Conservation (phyloP, 2,329 filamentous ascomycete genomes). For the Thermothelomyces thermophilus region DNA sequence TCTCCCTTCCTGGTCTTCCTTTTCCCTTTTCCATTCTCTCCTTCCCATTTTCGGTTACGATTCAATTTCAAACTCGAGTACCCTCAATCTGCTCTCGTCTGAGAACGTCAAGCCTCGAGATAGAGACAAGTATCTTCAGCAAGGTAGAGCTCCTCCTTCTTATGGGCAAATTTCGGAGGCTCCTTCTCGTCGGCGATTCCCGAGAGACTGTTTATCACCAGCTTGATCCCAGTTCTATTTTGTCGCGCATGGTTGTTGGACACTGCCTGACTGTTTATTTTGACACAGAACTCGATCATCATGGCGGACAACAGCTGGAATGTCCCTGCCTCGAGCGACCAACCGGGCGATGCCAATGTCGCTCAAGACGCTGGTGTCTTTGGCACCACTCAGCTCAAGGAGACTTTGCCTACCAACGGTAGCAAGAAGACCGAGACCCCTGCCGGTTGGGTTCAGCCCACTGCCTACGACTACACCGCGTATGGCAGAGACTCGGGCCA, state of each 20-base stretch:
- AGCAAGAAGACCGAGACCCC: constrained; percentile 11
- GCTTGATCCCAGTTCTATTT: too few species aligned
- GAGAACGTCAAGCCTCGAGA: too few species aligned
- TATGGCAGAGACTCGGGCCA: constrained; percentile 19
- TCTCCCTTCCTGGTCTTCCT: not conserved
- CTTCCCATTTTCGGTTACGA: too few species aligned
- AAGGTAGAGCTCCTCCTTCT: too few species aligned
- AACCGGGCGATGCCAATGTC: not conserved
- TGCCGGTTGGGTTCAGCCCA: constrained; percentile 40
- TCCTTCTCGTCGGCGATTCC: not conserved
- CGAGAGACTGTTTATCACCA: too few species aligned
- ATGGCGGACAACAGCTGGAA: constrained; percentile 14
- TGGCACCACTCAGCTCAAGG: constrained; percentile 7
- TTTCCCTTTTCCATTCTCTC: too few species aligned
- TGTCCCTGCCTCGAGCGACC: not conserved
- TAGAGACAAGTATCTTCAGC: too few species aligned
- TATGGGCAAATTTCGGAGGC: too few species aligned
- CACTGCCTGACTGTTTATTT: not conserved
- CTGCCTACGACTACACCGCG: constrained; percentile 35
- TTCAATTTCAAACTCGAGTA: too few species aligned
- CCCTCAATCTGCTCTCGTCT: too few species aligned
- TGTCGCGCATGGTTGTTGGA: too few species aligned
- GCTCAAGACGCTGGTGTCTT: constrained; percentile 9
- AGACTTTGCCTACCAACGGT: constrained; percentile 26
- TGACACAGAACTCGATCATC: not conserved